Base-by-base conservation (phyloP, 345 rosid species). In the Fremontodendron californicum region DNA sequence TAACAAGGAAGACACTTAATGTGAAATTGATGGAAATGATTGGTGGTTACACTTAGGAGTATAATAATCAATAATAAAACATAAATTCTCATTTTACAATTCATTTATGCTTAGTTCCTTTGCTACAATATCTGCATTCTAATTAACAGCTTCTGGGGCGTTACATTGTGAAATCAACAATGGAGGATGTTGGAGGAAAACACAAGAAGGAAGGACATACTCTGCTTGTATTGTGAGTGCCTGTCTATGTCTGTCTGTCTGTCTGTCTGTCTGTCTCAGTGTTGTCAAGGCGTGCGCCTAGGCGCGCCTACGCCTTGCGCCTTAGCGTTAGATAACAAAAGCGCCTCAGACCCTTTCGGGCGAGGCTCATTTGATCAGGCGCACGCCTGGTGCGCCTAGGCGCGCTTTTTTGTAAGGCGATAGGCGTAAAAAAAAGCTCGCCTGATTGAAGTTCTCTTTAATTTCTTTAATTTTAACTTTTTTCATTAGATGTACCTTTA, bases 171-270 rank as follows among this genome's bases (percentile, higher is more conserved):
- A 75, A 80, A 86, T 93, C 76, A 91, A 90, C 77, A 96, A 91
- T 76, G 97, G 96, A 46, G 96, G 97, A 81, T 96, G 99, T 82
- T 96, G 99, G 99, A 92, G 83, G 78, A 73, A 88, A 84, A 82
- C 89, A 67, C 87, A 82, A 77, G 84, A 85, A 75, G 88, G 90
- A 79, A 83, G 49, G 78, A 87, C 92, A 2, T 92, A 84, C 81
- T 89, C 98, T 74, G 99, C 99, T 73, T 93, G 99, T 72, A 40
- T 35, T 40, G 98, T 95, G 81, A 84, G 98, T 92, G 23, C 48
- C 74, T 71, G 54, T 61, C 25, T 80, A 13, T 73, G 21, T 9
- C 33, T 75, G 23, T 6, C 45, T 46, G 25, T 72, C 13, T 13
- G n/a, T n/a, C n/a, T n/a, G n/a, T n/a, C n/a, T n/a, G n/a, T n/a